Evolutionary conservation across 208 protist genomes (phyloP).

Genomic region (Acanthamoeba sp.): DNA sequence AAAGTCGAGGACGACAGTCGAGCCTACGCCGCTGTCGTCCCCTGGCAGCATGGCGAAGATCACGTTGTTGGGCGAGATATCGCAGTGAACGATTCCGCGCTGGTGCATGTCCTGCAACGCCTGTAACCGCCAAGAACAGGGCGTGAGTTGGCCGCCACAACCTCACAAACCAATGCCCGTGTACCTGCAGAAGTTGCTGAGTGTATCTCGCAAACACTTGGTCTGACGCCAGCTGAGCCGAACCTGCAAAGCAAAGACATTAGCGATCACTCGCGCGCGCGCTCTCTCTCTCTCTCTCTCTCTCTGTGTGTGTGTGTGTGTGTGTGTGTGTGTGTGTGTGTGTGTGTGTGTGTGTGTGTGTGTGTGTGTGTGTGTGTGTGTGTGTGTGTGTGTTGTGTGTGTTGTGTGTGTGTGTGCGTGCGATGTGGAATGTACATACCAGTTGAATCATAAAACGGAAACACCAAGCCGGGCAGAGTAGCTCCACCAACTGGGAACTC

Average conservation of each 20-base stretch:
- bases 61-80: constrained; percentile 4
- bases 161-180: neutral
- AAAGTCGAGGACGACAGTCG: neutral
- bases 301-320: no score
- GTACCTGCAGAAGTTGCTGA: neutral
- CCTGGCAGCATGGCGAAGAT: neutral
- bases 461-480: neutral
- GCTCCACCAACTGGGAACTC: neutral
- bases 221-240: neutral
- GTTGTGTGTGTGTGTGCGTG: no score
- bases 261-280: no score
- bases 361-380: no score
- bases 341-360: no score
- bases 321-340: no score
- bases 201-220: neutral
- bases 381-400: no score
- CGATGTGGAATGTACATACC: no score
- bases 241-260: neutral
- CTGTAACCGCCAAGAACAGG: neutral
- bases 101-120: neutral
- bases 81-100: neutral
- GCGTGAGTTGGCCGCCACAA: neutral
- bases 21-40: neutral
- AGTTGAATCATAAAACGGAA: neutral
- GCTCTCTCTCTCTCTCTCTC: no score